Base-by-base conservation (phyloP, 805 yeast genomes). In the Hanseniaspora vineae region DNA sequence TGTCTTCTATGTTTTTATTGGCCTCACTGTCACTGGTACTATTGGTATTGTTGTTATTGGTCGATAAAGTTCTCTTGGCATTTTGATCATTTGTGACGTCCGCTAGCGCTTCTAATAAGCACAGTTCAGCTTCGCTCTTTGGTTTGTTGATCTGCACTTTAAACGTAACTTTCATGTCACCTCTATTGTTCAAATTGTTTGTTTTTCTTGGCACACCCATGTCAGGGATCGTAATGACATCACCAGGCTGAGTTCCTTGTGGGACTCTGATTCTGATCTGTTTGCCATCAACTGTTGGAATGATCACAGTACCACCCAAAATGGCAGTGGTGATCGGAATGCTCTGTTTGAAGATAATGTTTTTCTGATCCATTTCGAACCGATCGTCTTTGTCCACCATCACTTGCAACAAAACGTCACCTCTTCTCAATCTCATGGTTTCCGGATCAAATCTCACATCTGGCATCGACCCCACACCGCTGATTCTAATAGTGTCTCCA, bases 241-340 rank as follows among this genome's bases (percentile, higher is more conserved):
- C 75, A 23, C 90, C 94, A 39, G 75, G 68, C 59, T 85, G 94
- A 0, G 95, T 84, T 1, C 96, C 97, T 0, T 84, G 68, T 46
- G 94, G 80, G 12, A 92, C 81, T 64, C 79, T 85, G 48, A 92
- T 66, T 62, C 87, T 83, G 46, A 94, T 69, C 35, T 73, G 73
- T 39, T 75, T 75, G 4, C 94, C 97, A 52, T 80, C 86, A 29
- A 92, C 75, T 0, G 98, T 90, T 33, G 97, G 97, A n/a, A 92
- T 77, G 44, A 82, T 78, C 19, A 92, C 75, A 42, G 77, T 79
- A 37, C 99, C 99, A 51, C 99, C 99, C 42, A 92, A 70, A 0
- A 96, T 88, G 1, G 98, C 98, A 0, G 98, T 92, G 1, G 98
- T 92, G 79, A 87, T 84, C 44, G 92, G 84, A 46, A 92, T 79